Evolutionary conservation across 345 rosid genomes (phyloP), one percentile per base, ranked within the genome.

Genomic region (Acer campestre): DNA sequence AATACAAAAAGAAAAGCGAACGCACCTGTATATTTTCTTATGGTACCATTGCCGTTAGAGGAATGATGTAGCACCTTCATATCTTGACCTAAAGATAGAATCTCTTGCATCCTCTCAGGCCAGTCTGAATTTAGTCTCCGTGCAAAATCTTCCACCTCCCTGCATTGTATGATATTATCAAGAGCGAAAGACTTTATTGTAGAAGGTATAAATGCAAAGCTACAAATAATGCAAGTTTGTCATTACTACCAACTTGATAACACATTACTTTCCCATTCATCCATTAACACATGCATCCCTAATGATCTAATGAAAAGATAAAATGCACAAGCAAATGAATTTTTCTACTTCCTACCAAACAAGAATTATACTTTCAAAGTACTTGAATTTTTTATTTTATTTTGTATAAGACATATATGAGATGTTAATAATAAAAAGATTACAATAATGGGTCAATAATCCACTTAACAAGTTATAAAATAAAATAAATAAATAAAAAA

Each of bases 61-160:
- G 94, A 83, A 76, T 75, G 79, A 66, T 78, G 82, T 58, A 79
- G 79, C n/a, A 86, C 90, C 70, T 80, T 88, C 70, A 84, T 88
- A 76, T 90, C 93, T 76, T 82, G 90, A 76, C 92, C 93, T 79
- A 79, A 72, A 29, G 88, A 88, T 44, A 84, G 82, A 68, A 93
- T 89, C 83, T 90, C 92, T 78, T 87, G 90, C 87, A 89, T 89
- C 80, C 94, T 87, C 78, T 87, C 91, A 13, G 92, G 92, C 94
- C 95, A 93, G 75, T 86, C 92, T 35, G 98, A 88, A 88, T 93
- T 89, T 78, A 91, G 84, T 87, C 98, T 89, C 42, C 94, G 86
- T 48, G 97, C 98, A 89, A 93, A 95, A 77, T 93, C 98, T 82
- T 88, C 98, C 31, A 93, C 97, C 84, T 94, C 98, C 84, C 98